These are phyloP conservation scores for Rhytidiadelphus loreus DNA, from an alignment of 225 moss, liverwort and hornwort genomes.

Conservation along the genomic window DNA sequence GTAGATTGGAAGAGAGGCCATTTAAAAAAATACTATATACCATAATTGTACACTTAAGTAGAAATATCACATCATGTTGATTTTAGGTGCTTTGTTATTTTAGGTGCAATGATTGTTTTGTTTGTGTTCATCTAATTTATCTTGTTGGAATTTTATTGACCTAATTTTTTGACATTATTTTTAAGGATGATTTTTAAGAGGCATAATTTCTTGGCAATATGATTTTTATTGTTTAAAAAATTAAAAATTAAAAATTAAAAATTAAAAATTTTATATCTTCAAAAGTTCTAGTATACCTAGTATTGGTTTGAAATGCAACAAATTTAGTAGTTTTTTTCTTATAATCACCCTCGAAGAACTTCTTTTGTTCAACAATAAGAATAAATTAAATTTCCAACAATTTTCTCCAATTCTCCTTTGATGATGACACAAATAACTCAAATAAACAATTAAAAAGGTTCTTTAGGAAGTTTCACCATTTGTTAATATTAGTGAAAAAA, in stretches of 20 bases:
- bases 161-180: neutral
- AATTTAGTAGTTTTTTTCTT: neutral
- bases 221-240: neutral
- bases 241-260: neutral
- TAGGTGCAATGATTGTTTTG: neutral
- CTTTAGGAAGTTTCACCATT: neutral
- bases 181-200: neutral
- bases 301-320: neutral
- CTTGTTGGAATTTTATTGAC: neutral
- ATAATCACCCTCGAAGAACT: neutral
- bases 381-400: neutral
- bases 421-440: neutral
- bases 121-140: neutral
- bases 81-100: neutral
- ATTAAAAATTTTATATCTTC: neutral
- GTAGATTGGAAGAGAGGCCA: too few species aligned
- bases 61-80: neutral
- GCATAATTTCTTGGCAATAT: neutral
- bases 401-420: neutral
- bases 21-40: neutral
- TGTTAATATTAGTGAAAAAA: neutral
- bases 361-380: fast-evolving
- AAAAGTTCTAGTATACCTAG: neutral
- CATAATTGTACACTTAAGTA: neutral
- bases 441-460: neutral